Conservation (phyloP, 257 asterid genomes). For the Schizonepeta tenuifolia region DNA sequence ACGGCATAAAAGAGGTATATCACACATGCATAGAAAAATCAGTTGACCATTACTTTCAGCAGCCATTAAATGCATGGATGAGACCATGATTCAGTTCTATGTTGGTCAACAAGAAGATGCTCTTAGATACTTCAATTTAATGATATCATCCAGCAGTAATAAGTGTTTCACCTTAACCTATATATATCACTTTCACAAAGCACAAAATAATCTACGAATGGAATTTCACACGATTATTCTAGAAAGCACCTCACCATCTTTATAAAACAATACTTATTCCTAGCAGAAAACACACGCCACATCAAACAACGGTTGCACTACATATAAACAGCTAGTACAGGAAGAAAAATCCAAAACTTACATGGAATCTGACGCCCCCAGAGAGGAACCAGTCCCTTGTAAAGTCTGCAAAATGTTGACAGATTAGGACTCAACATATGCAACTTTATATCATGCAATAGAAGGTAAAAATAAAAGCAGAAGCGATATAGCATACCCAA, state of each 20-base stretch:
- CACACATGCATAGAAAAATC: neutral
- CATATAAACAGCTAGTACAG: neutral
- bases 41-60: neutral
- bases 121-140: neutral
- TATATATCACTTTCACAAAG: constrained; percentile 9
- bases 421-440: neutral
- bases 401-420: constrained; percentile 54
- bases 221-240: neutral
- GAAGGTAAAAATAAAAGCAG: neutral
- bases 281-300: neutral
- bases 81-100: neutral
- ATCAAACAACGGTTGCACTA: neutral
- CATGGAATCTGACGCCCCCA: constrained; percentile 99
- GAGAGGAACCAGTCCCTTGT: constrained; percentile 90
- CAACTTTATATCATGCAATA: constrained; percentile 12
- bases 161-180: neutral
- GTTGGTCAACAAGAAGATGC: neutral
- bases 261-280: constrained; percentile 1
- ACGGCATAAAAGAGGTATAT: neutral
- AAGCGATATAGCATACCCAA: constrained; percentile 43
- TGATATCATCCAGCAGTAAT: neutral
- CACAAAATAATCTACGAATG: neutral
- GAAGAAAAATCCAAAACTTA: constrained; percentile 42
- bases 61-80: neutral
- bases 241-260: constrained; percentile 1